These are phyloP conservation scores for Silybum marianum DNA, from an alignment of 129 eudicot genomes.

Conservation along the genomic window DNA sequence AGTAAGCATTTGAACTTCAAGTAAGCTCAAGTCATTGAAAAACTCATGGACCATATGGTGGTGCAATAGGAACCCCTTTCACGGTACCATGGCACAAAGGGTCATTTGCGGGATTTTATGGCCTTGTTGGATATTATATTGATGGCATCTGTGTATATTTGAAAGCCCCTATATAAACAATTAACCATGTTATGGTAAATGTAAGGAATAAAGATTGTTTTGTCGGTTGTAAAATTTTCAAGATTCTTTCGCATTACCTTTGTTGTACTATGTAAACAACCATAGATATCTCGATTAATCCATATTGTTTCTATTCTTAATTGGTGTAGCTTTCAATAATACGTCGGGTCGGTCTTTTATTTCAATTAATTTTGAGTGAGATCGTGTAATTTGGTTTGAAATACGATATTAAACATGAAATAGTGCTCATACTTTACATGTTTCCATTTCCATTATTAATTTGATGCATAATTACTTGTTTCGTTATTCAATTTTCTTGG, in stretches of 20 bases:
- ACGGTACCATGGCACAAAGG: not conserved
- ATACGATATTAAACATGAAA: not conserved
- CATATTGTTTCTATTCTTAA: too few relatives aligned
- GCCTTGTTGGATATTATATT: not conserved
- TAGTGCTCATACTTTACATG: not conserved
- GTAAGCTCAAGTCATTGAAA: not conserved
- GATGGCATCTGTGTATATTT: not conserved
- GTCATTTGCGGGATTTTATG: not conserved
- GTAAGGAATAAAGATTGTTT: too few relatives aligned
- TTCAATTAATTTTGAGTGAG: not conserved
- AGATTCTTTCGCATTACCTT: too few relatives aligned
- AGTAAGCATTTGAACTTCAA: not conserved
- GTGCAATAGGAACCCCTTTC: not conserved
- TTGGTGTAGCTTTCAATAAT: too few relatives aligned
- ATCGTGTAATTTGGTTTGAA: not conserved
- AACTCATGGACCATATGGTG: constrained; percentile 1
- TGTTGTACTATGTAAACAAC: too few relatives aligned
- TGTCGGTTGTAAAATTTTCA: too few relatives aligned
- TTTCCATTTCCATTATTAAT: not conserved
- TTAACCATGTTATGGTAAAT: too few relatives aligned
- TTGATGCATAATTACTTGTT: not conserved
- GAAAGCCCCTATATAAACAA: not conserved
- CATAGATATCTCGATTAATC: too few relatives aligned
- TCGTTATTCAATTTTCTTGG: not conserved
- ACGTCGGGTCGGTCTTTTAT: too few relatives aligned